A percentile compares a stretch with the other conserved stretches of the same genome.
phyloP scores from a whole-genome alignment of 768 basidiomycete genomes.

The Infundibulicybe gibba region DNA sequence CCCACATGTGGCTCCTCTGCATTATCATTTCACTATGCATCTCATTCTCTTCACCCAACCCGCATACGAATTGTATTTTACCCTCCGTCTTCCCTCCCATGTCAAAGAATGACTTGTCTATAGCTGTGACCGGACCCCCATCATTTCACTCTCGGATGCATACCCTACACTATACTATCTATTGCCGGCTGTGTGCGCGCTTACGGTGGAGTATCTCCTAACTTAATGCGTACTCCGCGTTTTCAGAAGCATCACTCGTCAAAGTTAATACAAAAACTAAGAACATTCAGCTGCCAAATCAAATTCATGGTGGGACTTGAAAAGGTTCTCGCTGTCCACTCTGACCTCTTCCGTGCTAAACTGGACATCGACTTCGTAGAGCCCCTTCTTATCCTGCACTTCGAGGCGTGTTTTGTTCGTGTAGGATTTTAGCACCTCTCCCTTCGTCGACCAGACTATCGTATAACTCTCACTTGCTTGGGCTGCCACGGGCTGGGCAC shows the following conservation, averaged over 20 bases:
- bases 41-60: too few species aligned
- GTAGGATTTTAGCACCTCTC: slow-evolving; percentile 34
- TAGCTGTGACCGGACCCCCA: too few species aligned
- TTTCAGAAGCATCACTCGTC: too few species aligned
- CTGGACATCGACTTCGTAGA: slow-evolving; percentile 41
- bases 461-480: slow-evolving; percentile 45
- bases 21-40: too few species aligned
- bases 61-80: too few species aligned
- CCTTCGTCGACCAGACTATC: slow-evolving; percentile 55
- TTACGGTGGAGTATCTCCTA: background rate
- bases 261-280: background rate
- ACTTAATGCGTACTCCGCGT: too few species aligned
- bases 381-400: slow-evolving; percentile 32
- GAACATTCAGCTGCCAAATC: too few species aligned
- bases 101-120: too few species aligned
- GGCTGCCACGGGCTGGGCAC: slow-evolving; percentile 18
- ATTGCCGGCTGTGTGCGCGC: background rate
- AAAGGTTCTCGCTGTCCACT: slow-evolving; percentile 31
- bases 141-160: slow-evolving; percentile 1
- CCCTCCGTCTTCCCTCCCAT: too few species aligned
- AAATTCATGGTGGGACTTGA: slow-evolving; percentile 10
- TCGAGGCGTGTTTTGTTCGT: slow-evolving; percentile 50
- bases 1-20: too few species aligned
- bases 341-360: slow-evolving; percentile 59
- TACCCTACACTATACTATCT: slow-evolving; percentile 10